Conservation (phyloP, 495 filamentous ascomycete genomes). For the Annulohypoxylon bovei region DNA sequence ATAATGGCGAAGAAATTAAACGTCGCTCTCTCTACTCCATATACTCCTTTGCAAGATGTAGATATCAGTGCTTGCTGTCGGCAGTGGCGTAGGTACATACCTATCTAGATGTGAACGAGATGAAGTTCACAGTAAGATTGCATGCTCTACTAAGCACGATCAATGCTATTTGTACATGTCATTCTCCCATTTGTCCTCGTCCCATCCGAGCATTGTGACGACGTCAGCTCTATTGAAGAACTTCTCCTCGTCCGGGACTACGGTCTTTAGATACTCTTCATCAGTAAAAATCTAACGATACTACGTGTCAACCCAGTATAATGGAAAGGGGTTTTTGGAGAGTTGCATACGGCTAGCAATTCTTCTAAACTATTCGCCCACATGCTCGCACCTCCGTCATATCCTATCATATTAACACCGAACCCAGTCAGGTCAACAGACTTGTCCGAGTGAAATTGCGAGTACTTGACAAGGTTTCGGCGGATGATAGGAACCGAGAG, state of each 20-base stretch:
- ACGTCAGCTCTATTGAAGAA: conserved; percentile 7
- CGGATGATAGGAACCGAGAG: conserved; percentile 22
- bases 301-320: not conserved
- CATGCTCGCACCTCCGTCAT: conserved; percentile 16
- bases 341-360: conserved; percentile 1
- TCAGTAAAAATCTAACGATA: conserved; percentile 5
- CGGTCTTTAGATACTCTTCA: conserved; percentile 10
- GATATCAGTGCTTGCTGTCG: not conserved
- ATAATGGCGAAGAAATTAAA: not conserved
- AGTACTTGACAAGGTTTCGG: conserved; percentile 34
- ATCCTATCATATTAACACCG: not conserved
- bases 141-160: not conserved
- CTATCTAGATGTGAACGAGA: no score
- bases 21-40: not conserved
- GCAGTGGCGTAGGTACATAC: conserved; percentile 5
- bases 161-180: not conserved
- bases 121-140: no score
- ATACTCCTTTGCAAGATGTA: not conserved
- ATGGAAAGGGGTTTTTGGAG: not conserved
- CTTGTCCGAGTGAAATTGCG: conserved; percentile 30
- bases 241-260: conserved; percentile 18
- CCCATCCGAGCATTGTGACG: conserved; percentile 17
- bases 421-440: not conserved
- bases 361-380: conserved; percentile 22
- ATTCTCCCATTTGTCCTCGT: conserved; percentile 21